These are phyloP conservation scores for Baeospora myosura DNA, from an alignment of 1,284 basidiomycete genomes.

Conservation along the genomic window DNA sequence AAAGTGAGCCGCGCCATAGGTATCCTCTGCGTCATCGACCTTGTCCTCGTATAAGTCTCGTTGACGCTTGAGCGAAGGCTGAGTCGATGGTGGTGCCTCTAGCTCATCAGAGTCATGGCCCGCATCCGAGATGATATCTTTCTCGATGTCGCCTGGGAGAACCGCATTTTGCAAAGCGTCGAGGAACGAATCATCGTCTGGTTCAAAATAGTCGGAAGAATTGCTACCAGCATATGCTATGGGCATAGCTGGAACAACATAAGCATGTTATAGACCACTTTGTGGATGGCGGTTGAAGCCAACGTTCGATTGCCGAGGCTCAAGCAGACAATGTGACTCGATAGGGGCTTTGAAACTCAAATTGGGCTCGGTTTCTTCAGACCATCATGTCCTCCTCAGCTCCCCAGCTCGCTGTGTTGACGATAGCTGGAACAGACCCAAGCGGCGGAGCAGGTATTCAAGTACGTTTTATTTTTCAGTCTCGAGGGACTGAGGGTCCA, in stretches of 20 bases:
- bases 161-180: conserved; percentile 38
- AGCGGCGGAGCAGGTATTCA: conserved; percentile 90
- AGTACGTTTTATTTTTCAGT: conserved; percentile 30
- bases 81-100: conserved; percentile 26
- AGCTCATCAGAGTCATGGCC: conserved; percentile 11
- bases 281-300: too few relatives aligned
- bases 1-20: conserved; percentile 78
- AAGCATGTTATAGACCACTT: too few relatives aligned
- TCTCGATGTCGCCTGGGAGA: conserved; percentile 39
- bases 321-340: too few relatives aligned
- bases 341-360: too few relatives aligned
- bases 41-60: conserved; percentile 11
- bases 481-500: background rate
- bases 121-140: conserved; percentile 6
- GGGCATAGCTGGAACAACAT: background rate
- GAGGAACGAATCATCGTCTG: conserved; percentile 50
- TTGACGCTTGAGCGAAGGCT: conserved; percentile 28
- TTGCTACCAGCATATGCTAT: background rate
- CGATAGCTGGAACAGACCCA: conserved; percentile 83
- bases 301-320: too few relatives aligned
- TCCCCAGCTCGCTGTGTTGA: conserved; percentile 40
- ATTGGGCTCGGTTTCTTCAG: too few relatives aligned
- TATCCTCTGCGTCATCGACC: conserved; percentile 12
- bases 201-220: conserved; percentile 47
- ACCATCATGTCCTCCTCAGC: too few relatives aligned